Evolutionary conservation across 495 filamentous ascomycete genomes (phyloP).

Genomic region (Articulospora tetracladia): DNA sequence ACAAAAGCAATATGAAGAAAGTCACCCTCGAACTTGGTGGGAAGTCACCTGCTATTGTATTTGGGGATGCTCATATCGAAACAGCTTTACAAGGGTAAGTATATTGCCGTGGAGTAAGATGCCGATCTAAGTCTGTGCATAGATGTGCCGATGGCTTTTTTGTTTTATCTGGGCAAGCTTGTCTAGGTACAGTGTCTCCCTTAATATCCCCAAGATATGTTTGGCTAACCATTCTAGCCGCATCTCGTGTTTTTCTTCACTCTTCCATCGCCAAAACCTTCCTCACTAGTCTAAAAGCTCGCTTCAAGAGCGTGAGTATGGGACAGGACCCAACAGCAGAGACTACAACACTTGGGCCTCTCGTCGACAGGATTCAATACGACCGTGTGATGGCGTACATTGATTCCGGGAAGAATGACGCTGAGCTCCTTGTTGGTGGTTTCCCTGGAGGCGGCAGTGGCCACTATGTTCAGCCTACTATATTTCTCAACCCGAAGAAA

Average conservation of each 20-base stretch:
- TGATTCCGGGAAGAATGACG: constrained; percentile 53
- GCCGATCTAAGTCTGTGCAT: too few species aligned
- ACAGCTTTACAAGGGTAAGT: constrained; percentile 49
- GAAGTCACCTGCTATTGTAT: constrained; percentile 82
- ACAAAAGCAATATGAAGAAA: constrained; percentile 60
- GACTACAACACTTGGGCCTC: constrained; percentile 57
- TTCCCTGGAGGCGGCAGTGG: constrained; percentile 18
- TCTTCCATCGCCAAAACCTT: constrained; percentile 46
- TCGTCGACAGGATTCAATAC: constrained; percentile 58
- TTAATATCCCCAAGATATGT: background rate
- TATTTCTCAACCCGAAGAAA: constrained; percentile 34
- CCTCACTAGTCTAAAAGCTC: constrained; percentile 28
- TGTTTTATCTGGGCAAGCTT: constrained; percentile 2
- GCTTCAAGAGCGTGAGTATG: constrained; percentile 29
- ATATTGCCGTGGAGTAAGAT: background rate
- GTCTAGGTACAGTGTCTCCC: constrained; percentile 1
- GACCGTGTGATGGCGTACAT: constrained; percentile 59
- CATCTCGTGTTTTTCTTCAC: background rate
- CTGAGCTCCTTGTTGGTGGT: background rate
- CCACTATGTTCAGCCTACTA: constrained; percentile 40
- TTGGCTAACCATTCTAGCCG: background rate
- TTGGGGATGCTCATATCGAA: constrained; percentile 84
- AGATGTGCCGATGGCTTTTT: constrained; percentile 7
- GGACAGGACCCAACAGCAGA: constrained; percentile 49
- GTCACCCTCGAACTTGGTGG: constrained; percentile 90